Percentiles rank a stretch among this genome's conserved stretches.
phyloP scores from a whole-genome alignment of 148 eudicot genomes.

The Agrostemma githago region DNA sequence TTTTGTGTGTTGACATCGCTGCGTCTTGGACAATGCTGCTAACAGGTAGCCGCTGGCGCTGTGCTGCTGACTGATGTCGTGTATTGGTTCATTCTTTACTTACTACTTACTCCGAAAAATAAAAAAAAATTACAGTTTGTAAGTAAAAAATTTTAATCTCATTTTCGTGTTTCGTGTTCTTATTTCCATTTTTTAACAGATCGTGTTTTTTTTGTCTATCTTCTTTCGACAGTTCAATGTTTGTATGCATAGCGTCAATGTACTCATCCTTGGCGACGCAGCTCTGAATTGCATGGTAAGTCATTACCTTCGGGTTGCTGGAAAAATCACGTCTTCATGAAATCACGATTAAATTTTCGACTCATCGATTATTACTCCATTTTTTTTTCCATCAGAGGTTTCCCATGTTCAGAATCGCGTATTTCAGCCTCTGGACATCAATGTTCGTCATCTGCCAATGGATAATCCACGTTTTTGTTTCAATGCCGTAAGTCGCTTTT shows the following conservation, averaged over 20 bases:
- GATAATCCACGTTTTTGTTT: constrained; percentile 65
- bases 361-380: background rate
- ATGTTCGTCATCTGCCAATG: constrained; percentile 70
- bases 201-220: background rate
- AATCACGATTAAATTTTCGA: background rate
- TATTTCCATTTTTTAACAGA: background rate
- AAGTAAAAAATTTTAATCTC: constrained; percentile 27
- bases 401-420: constrained; percentile 73
- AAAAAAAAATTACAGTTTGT: constrained; percentile 47
- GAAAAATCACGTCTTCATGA: background rate
- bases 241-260: constrained; percentile 15
- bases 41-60: constrained; percentile 72
- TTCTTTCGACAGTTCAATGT: constrained; percentile 14
- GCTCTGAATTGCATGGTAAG: constrained; percentile 16
- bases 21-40: constrained; percentile 10
- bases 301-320: background rate
- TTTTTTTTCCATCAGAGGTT: constrained; percentile 46
- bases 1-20: constrained; percentile 6
- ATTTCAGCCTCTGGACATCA: constrained; percentile 63
- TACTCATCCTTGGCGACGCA: constrained; percentile 11
- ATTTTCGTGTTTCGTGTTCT: too few relatives aligned
- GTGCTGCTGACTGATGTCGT: constrained; percentile 72
- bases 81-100: constrained; percentile 71
- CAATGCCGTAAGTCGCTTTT: constrained; percentile 36
- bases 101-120: constrained; percentile 40